These are phyloP conservation scores for Apiotrichum brassicae DNA, from an alignment of 1,284 basidiomycete species.

Conservation along the genomic window DNA sequence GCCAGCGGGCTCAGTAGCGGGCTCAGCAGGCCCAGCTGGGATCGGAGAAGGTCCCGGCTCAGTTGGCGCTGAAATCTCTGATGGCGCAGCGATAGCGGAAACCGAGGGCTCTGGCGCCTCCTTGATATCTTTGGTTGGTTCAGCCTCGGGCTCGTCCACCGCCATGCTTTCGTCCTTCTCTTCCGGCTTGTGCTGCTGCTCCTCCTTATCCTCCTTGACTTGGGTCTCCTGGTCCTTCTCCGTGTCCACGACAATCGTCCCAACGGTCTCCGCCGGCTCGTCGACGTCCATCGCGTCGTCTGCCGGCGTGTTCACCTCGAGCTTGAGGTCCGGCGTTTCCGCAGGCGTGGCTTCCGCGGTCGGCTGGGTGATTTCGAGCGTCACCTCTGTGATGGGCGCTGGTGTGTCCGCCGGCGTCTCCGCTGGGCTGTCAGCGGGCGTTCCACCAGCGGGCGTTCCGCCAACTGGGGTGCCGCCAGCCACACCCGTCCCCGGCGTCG, in stretches of 20 bases:
- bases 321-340: background rate
- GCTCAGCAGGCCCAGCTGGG: background rate
- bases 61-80: background rate
- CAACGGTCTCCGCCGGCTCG: background rate
- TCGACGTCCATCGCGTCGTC: background rate
- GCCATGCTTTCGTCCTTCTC: background rate
- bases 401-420: background rate
- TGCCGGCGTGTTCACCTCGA: background rate
- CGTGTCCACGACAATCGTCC: background rate
- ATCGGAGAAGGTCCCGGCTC: background rate
- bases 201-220: background rate
- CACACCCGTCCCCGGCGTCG: background rate
- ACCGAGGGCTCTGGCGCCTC: background rate
- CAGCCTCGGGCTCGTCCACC: background rate
- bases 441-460: constrained; percentile 4
- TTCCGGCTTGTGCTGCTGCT: background rate
- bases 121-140: background rate
- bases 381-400: background rate
- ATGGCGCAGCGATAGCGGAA: background rate
- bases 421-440: background rate
- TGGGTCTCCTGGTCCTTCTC: background rate
- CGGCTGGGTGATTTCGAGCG: background rate
- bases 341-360: background rate
- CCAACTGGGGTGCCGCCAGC: too few species aligned
- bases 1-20: background rate